These are phyloP conservation scores for Lachancea nothofagi DNA, from an alignment of 805 yeast species.

Conservation along the genomic window DNA sequence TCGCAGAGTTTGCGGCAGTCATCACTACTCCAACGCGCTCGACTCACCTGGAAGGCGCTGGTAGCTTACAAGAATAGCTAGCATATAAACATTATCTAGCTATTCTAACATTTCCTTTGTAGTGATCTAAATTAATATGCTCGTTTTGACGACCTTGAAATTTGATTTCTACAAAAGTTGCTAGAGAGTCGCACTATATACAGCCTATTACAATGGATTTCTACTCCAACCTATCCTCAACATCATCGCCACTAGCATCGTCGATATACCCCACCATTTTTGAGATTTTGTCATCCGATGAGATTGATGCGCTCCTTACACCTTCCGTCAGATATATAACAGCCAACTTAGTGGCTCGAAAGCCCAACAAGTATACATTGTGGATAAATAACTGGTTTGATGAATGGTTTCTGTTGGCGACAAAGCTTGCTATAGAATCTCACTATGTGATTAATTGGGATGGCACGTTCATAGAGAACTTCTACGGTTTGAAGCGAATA, in stretches of 20 bases:
- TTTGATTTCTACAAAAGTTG: too few relatives aligned
- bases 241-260: slow-evolving; percentile 10
- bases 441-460: slow-evolving; percentile 68
- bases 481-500: slow-evolving; percentile 77
- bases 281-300: slow-evolving; percentile 78
- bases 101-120: too few relatives aligned
- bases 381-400: slow-evolving; percentile 73
- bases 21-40: too few relatives aligned
- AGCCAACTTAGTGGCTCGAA: slow-evolving; percentile 71
- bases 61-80: too few relatives aligned
- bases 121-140: too few relatives aligned
- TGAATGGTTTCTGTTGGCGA: slow-evolving; percentile 45
- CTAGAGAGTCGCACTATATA: too few relatives aligned
- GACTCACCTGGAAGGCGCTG: too few relatives aligned
- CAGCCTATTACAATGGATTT: slow-evolving; percentile 33
- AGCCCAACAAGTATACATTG: slow-evolving; percentile 63
- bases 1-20: too few relatives aligned
- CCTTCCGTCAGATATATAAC: slow-evolving; percentile 78
- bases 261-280: slow-evolving; percentile 65
- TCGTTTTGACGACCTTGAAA: too few relatives aligned
- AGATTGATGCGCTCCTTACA: slow-evolving; percentile 68
- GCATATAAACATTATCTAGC: too few relatives aligned
- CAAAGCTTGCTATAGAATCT: slow-evolving; percentile 65
- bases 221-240: slow-evolving; percentile 28
- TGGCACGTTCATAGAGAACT: slow-evolving; percentile 83